Conservation (phyloP, 2,329 filamentous ascomycete genomes). For the Microsporum ferrugineum region DNA sequence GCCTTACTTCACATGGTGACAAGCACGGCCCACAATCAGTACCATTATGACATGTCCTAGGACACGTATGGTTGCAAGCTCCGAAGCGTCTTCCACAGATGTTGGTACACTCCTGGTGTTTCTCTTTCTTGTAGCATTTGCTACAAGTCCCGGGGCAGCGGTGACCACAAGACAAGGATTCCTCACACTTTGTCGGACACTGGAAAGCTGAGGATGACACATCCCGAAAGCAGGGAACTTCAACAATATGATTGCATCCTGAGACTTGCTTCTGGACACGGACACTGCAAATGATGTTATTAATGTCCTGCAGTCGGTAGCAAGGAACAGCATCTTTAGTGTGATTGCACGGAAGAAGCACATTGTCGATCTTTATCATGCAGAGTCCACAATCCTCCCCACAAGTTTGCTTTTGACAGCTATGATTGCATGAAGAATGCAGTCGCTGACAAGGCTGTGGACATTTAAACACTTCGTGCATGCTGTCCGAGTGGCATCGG, state of each 20-base stretch:
- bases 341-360: constrained; percentile 25
- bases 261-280: constrained; percentile 40
- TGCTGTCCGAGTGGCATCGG: constrained; percentile 35
- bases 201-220: constrained; percentile 31
- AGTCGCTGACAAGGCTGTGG: constrained; percentile 30
- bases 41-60: constrained; percentile 5
- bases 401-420: constrained; percentile 30
- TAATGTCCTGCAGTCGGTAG: constrained; percentile 34
- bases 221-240: constrained; percentile 41
- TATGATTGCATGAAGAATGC: constrained; percentile 31
- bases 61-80: constrained; percentile 8
- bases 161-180: constrained; percentile 47
- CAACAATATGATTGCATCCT: constrained; percentile 45
- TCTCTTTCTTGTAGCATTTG: constrained; percentile 28
- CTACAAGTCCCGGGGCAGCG: background rate
- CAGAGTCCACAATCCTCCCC: constrained; percentile 29
- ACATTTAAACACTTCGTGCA: constrained; percentile 35
- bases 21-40: constrained; percentile 6
- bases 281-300: constrained; percentile 39
- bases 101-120: constrained; percentile 43
- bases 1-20: constrained; percentile 4
- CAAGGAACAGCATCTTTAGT: constrained; percentile 22
- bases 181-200: constrained; percentile 42
- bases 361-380: constrained; percentile 24
- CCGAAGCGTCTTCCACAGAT: constrained; percentile 10